Base-by-base conservation (phyloP, 1,139 yeast genomes). In the Suhomyces wounanorum region DNA sequence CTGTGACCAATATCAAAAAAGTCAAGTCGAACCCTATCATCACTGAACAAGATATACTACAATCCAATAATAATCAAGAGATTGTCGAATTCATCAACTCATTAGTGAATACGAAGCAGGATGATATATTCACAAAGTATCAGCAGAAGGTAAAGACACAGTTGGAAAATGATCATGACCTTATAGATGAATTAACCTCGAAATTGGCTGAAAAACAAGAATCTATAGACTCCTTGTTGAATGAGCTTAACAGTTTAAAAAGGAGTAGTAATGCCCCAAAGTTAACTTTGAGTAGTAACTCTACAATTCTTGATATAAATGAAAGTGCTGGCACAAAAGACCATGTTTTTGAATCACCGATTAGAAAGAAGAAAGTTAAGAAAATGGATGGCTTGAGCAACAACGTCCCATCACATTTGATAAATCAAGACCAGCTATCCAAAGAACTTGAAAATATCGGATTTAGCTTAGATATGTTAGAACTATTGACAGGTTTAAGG, bases 401-500 rank as follows among this genome's bases (percentile, higher is more conserved):
- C 13, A 21, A 23, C 7, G 13, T 10, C 38, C 39, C 51, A 13
- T 50, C 64, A 21, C 65, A 63, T 43, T 49, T 65, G 47, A 68
- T 72, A 17, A 62, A 62, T 44, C 67, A 66, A 43, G 69, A 66
- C 42, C 73, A 73, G 43, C 58, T 75, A 31, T 65, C 68, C n/a
- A 70, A 72, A 51, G 80, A 75, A 51, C 63, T 78, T 35, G 80
- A 77, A 51, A 74, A 78, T 49, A 75, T 77, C 16, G 79, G 80
- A 1, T 67, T 80, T 47, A 78, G 82, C 9, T 64, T 81, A 36
- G 86, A 81, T 59, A 75, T 83, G 78, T 61, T 81, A 48, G 85
- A 83, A 58, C 73, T 81, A 47, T 67, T 83, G 42, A 82, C 85
- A 8, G 87, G 87, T 0, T 62, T 83, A 36, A 70, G 83, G 46